Evolutionary conservation across 1,284 basidiomycete genomes (phyloP).

Genomic region (Puccinia novopanici): DNA sequence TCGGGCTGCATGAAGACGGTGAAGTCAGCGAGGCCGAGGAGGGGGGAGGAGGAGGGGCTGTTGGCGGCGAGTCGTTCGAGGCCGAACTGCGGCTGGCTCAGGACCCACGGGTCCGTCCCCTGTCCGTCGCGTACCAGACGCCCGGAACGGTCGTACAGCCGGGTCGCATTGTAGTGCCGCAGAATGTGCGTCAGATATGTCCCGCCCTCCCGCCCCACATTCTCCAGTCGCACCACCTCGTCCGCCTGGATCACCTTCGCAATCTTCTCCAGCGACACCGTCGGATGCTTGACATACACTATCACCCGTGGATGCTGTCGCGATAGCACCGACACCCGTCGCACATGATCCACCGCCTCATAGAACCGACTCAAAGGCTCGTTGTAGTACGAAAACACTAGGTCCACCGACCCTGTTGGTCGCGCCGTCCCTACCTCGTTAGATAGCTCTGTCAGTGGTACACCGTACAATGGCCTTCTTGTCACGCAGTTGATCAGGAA

Average conservation of each 20-base stretch:
- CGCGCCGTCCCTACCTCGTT: constrained; percentile 72
- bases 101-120: neutral
- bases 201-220: constrained; percentile 58
- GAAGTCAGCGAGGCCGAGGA: constrained; percentile 55
- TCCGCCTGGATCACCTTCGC: constrained; percentile 54
- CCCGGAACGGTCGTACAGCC: neutral
- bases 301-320: constrained; percentile 53
- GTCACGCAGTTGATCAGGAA: too few relatives aligned
- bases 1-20: constrained; percentile 61
- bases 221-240: constrained; percentile 56
- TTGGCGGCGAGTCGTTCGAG: neutral
- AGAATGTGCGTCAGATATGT: constrained; percentile 58
- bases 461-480: too few relatives aligned
- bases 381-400: constrained; percentile 58
- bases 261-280: constrained; percentile 52
- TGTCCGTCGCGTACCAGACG: neutral
- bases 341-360: constrained; percentile 53
- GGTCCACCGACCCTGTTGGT: constrained; percentile 64
- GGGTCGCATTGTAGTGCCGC: constrained; percentile 53
- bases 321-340: constrained; percentile 18
- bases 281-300: constrained; percentile 56
- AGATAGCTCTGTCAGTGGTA: constrained; percentile 54
- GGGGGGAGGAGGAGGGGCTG: neutral
- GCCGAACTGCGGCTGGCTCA: neutral
- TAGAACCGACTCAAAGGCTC: constrained; percentile 54